Percentiles rank a stretch among this genome's conserved stretches.
phyloP scores from a whole-genome alignment of 164 flowering plant genomes.

The Chloranthus sessilifolius region DNA sequence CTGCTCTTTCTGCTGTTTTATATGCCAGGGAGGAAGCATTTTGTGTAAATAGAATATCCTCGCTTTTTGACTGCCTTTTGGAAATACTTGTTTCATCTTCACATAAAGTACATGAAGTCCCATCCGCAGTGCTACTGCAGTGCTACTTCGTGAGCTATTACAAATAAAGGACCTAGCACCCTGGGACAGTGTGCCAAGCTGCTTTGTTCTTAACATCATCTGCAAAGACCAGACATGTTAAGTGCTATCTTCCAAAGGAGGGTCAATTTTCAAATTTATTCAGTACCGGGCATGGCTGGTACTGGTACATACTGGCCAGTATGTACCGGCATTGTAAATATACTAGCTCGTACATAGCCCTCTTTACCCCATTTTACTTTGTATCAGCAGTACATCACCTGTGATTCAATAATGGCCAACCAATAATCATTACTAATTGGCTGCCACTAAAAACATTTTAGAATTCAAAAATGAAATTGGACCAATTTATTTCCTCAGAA shows the following conservation, averaged over 20 bases:
- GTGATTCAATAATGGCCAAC: no score
- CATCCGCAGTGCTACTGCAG: no score
- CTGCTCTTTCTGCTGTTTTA: constrained; percentile 29
- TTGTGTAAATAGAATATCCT: constrained; percentile 26
- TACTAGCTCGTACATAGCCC: background rate
- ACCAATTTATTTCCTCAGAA: background rate
- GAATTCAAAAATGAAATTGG: no score
- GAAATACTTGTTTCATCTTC: constrained; percentile 72
- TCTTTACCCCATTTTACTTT: background rate
- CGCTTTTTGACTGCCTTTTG: constrained; percentile 33
- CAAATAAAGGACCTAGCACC: constrained; percentile 74
- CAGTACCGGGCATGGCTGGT: no score
- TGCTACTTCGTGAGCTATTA: constrained; percentile 59
- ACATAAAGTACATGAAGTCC: constrained; percentile 62
- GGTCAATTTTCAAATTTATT: background rate
- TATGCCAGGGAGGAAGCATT: constrained; percentile 34
- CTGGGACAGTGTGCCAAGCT: constrained; percentile 60
- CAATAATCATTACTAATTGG: no score
- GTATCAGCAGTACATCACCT: background rate
- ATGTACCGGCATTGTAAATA: no score
- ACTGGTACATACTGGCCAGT: no score
- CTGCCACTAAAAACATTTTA: no score
- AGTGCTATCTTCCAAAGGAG: background rate
- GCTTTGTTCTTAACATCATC: constrained; percentile 88
- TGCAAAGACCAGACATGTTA: constrained; percentile 17